These are phyloP conservation scores for Fusarium torreyae DNA, from an alignment of 2,329 filamentous ascomycete genomes.

Conservation along the genomic window DNA sequence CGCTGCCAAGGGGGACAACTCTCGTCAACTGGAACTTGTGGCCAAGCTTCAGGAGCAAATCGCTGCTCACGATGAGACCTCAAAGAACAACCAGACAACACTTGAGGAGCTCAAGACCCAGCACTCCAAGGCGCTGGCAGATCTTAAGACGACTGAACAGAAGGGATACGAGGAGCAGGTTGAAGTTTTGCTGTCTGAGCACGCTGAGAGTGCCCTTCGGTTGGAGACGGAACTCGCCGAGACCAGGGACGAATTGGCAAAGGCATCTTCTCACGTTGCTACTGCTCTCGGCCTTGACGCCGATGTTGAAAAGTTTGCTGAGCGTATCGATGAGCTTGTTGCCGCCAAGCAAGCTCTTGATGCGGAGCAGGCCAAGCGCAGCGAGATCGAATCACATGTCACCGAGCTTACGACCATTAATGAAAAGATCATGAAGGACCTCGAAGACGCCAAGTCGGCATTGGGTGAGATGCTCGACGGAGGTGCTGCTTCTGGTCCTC, in stretches of 20 bases:
- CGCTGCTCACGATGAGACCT: constrained; percentile 69
- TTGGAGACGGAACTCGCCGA: constrained; percentile 75
- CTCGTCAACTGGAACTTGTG: constrained; percentile 64
- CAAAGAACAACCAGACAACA: constrained; percentile 68
- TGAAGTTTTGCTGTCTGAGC: constrained; percentile 71
- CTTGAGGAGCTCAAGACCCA: constrained; percentile 65
- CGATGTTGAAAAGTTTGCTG: constrained; percentile 77
- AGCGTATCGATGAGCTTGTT: constrained; percentile 71
- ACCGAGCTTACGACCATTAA: constrained; percentile 71
- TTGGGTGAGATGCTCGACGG: constrained; percentile 69
- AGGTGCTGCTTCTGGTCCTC: constrained; percentile 59
- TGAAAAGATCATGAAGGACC: constrained; percentile 71
- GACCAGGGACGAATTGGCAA: constrained; percentile 76
- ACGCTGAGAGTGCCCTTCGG: constrained; percentile 68
- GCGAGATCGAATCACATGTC: constrained; percentile 70
- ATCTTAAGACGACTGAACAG: constrained; percentile 65
- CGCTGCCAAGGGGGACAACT: constrained; percentile 61
- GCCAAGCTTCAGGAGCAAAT: constrained; percentile 72
- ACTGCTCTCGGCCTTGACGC: constrained; percentile 73
- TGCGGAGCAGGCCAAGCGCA: constrained; percentile 71
- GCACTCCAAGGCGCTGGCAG: constrained; percentile 66
- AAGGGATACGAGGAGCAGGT: constrained; percentile 72
- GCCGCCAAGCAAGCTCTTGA: constrained; percentile 72
- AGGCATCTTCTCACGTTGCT: constrained; percentile 75
- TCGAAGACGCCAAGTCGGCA: constrained; percentile 72